Evolutionary conservation across 371 early-diverging fungal species (phyloP), one percentile per base, ranked within the genome.

Genomic region (Actinomortierella ambigua): DNA sequence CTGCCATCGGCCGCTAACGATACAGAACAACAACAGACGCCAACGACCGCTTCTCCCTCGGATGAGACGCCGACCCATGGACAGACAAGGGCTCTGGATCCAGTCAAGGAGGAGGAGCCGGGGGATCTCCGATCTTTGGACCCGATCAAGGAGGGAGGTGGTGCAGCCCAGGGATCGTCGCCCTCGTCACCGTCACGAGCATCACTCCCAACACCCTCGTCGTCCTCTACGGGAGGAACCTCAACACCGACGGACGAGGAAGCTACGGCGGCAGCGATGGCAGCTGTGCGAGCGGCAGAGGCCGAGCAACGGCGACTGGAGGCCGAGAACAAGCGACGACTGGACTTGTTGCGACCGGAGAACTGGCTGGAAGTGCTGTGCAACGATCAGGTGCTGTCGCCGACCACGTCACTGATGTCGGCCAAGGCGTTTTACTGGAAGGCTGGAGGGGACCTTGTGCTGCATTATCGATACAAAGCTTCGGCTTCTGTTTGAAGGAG

Each of bases 351-450:
- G 22, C 79, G 81, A 39, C 87, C 90, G 0, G 88, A 90, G 61
- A 65, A 78, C 28, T 90, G 81, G 59, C 58, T 95, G 20, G 92
- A 93, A 62, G 78, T 96, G 42, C 55, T 83, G 48, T 95, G 95
- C 77, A 78, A 87, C 50, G 95, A 90, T 17, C 87, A 90, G 68
- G 82, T 76, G 1, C 75, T 95, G 6, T 59, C 82, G 11, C 87
- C 90, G 0, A 89, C 85, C 11, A 85, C 85, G 83, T 95, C 98
- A 2, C 67, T 98, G 39, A 95, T 93, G 1, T 87, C 95, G 0
- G 86, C 94, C 42, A 89, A 89, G 62, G 81, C 91, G n/a, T 84
- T 88, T 56, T 79, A 93, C 22, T 91, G 95, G 90, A 95, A 94
- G 64, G 78, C 90, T 0, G 85, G 86, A 48, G 91, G 90, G 20